phyloP scores from a whole-genome alignment of 768 basidiomycete genomes.

The Daedaleopsis nitida region DNA sequence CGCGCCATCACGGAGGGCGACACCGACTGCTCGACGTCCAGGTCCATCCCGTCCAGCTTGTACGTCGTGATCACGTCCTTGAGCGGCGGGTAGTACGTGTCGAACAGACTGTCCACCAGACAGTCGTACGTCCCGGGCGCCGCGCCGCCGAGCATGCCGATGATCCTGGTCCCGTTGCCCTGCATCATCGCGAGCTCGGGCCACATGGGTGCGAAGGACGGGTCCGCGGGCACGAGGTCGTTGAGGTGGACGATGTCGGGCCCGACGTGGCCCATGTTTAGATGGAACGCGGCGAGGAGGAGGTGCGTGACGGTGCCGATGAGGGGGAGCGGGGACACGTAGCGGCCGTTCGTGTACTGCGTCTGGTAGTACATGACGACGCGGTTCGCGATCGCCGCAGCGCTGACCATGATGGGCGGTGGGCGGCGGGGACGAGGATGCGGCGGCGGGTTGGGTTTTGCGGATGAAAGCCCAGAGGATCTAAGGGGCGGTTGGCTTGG shows the following conservation, averaged over 20 bases:
- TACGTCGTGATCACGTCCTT: constrained; percentile 3
- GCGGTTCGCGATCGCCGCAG: constrained; percentile 1
- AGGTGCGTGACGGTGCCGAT: constrained; percentile 9
- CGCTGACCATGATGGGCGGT: neutral
- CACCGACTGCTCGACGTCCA: constrained; percentile 8
- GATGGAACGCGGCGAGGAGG: constrained; percentile 9
- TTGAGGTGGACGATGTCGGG: constrained; percentile 9
- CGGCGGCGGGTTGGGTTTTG: neutral
- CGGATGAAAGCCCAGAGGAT: neutral
- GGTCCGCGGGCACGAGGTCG: neutral
- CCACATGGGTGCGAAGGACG: constrained; percentile 7
- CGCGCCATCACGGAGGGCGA: neutral
- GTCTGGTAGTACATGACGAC: constrained; percentile 10
- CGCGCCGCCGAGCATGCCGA: constrained; percentile 6
- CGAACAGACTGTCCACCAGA: constrained; percentile 1
- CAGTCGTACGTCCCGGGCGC: constrained; percentile 6
- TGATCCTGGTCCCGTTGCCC: constrained; percentile 5
- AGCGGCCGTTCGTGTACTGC: neutral
- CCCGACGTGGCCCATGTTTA: constrained; percentile 4
- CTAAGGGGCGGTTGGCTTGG: neutral
- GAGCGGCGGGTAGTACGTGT: constrained; percentile 5
- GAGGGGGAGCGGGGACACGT: constrained; percentile 8
- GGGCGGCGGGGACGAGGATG: neutral
- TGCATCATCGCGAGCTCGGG: constrained; percentile 3
- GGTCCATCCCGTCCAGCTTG: constrained; percentile 7